These are phyloP conservation scores for Gnomoniopsis sp. DNA, from an alignment of 2,329 filamentous ascomycete species.

Conservation along the genomic window DNA sequence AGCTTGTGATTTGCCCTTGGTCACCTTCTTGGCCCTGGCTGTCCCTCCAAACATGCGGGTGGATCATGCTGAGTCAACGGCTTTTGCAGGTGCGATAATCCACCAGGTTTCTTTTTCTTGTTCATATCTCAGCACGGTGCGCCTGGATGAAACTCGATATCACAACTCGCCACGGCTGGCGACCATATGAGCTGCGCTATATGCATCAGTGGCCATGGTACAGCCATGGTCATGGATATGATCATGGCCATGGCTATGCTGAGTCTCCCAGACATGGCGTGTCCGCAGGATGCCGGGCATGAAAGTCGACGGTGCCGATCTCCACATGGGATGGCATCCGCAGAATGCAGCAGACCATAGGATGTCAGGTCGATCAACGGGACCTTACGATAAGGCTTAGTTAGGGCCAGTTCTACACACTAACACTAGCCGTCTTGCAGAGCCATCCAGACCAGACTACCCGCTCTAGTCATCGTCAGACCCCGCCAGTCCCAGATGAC, in stretches of 20 bases:
- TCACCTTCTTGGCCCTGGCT: no score
- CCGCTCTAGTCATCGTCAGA: constrained; percentile 13
- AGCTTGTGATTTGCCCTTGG: no score
- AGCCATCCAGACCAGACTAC: background rate
- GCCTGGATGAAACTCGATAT: background rate
- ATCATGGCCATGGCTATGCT: background rate
- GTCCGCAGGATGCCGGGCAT: background rate
- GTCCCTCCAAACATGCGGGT: no score
- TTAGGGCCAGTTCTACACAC: background rate
- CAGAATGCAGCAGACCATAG: background rate
- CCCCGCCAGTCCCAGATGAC: constrained; percentile 7
- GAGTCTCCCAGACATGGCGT: no score
- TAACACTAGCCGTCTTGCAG: background rate
- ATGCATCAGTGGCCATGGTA: background rate
- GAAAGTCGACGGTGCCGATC: background rate
- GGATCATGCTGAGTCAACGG: background rate
- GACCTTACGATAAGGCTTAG: background rate
- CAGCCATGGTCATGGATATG: no score
- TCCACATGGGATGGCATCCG: background rate
- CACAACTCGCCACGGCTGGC: background rate
- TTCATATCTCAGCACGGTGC: background rate
- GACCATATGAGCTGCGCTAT: background rate
- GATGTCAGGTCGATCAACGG: constrained; percentile 3
- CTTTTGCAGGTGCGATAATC: background rate
- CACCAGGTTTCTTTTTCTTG: background rate